Percentiles rank a stretch among this genome's conserved stretches.
These are phyloP conservation scores for Aspergillus vadensis DNA, from an alignment of 2,329 filamentous ascomycete species.

Conservation along the genomic window DNA sequence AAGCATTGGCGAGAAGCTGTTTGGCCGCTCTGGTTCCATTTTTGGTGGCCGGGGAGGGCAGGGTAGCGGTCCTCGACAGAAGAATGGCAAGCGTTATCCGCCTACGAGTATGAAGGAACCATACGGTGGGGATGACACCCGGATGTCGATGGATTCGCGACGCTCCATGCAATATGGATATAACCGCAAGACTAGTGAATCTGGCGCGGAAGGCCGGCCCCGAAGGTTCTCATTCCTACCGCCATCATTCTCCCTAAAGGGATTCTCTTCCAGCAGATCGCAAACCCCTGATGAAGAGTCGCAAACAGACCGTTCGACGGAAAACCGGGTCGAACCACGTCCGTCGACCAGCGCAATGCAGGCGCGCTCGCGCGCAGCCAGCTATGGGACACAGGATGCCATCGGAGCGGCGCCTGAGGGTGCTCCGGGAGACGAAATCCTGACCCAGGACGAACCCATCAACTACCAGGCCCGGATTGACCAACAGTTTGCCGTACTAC, in stretches of 20 bases:
- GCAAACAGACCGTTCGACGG: constrained; percentile 40
- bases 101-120: constrained; percentile 86
- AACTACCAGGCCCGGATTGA: constrained; percentile 47
- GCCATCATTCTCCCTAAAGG: constrained; percentile 64
- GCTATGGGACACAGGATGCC: constrained; percentile 36
- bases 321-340: constrained; percentile 32
- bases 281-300: constrained; percentile 49
- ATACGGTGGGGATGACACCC: constrained; percentile 60
- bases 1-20: constrained; percentile 78
- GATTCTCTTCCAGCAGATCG: constrained; percentile 60
- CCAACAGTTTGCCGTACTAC: constrained; percentile 44
- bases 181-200: constrained; percentile 70
- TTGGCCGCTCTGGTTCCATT: constrained; percentile 79
- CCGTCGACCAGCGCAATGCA: constrained; percentile 40
- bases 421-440: constrained; percentile 28
- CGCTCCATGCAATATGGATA: constrained; percentile 71
- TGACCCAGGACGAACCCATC: constrained; percentile 30
- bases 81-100: constrained; percentile 70
- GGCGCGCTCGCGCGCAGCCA: constrained; percentile 32
- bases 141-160: constrained; percentile 72
- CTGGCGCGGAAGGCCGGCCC: constrained; percentile 61
- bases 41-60: constrained; percentile 62
- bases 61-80: constrained; percentile 44
- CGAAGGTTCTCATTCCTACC: constrained; percentile 73
- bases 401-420: constrained; percentile 33